phyloP scores from a whole-genome alignment of 495 filamentous ascomycete genomes.

The Podospora australis region DNA sequence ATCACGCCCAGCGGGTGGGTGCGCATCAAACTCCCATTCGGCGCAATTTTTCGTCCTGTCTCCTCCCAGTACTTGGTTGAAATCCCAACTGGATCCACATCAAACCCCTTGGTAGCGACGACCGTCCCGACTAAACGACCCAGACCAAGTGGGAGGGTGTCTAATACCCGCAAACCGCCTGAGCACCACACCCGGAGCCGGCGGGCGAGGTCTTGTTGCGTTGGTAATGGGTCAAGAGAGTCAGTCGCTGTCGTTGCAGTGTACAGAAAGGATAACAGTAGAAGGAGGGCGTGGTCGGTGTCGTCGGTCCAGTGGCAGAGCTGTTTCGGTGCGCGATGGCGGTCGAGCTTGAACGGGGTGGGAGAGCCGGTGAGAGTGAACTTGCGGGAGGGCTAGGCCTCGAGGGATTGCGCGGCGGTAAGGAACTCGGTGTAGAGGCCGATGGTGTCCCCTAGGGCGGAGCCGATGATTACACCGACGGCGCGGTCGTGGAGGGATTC shows the following conservation, averaged over 20 bases:
- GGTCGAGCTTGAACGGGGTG: slow-evolving; percentile 29
- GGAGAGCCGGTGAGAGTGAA: slow-evolving; percentile 26
- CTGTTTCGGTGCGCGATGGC: slow-evolving; percentile 31
- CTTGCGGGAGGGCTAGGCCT: slow-evolving; percentile 26
- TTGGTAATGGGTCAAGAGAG: slow-evolving; percentile 5
- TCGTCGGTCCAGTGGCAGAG: slow-evolving; percentile 45
- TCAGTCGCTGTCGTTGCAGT: slow-evolving; percentile 9
- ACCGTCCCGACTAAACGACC: slow-evolving; percentile 33
- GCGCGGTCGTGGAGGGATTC: slow-evolving; percentile 29
- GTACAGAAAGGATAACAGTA: slow-evolving; percentile 39
- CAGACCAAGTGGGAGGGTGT: slow-evolving; percentile 37
- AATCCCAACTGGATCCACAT: slow-evolving; percentile 20
- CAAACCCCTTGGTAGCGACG: slow-evolving; percentile 24
- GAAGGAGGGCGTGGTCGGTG: slow-evolving; percentile 42
- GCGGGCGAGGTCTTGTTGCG: slow-evolving; percentile 28
- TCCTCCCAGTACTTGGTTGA: slow-evolving; percentile 33
- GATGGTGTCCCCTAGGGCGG: slow-evolving; percentile 43
- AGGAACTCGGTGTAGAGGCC: slow-evolving; percentile 46
- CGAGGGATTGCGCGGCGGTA: slow-evolving; percentile 18
- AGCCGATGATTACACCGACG: slow-evolving; percentile 35
- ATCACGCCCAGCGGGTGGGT: slow-evolving; percentile 41
- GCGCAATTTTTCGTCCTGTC: slow-evolving; percentile 25
- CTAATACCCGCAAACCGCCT: slow-evolving; percentile 34
- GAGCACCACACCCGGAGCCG: slow-evolving; percentile 36
- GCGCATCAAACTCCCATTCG: slow-evolving; percentile 45